A percentile compares a stretch with the other conserved stretches of the same genome.
Conservation (phyloP, 306 rosid genomes). For the Cicer arietinum region DNA sequence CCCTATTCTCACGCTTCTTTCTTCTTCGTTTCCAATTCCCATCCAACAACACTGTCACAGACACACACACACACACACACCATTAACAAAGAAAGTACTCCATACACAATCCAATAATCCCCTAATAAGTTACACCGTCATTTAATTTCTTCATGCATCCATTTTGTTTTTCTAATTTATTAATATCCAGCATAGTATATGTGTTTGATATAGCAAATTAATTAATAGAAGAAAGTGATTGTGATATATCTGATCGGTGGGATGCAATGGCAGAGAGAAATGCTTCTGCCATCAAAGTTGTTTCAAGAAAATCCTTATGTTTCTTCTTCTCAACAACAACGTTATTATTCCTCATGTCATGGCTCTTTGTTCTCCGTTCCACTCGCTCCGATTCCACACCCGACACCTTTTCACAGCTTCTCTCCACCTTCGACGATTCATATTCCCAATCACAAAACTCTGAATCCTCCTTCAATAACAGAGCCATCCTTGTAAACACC, state of each 20-base stretch:
- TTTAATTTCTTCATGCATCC: neutral
- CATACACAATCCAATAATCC: no score
- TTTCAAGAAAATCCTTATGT: conserved; percentile 59
- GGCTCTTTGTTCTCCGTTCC: conserved; percentile 65
- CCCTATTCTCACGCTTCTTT: conserved; percentile 46
- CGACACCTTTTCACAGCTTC: conserved; percentile 41
- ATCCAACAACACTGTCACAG: neutral
- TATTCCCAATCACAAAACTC: conserved; percentile 33
- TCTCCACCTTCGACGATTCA: conserved; percentile 36
- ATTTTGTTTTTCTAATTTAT: neutral
- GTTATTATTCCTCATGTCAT: conserved; percentile 60
- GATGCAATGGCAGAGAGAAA: conserved; percentile 60
- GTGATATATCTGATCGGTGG: neutral
- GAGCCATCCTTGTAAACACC: conserved; percentile 53
- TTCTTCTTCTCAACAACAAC: conserved; percentile 59
- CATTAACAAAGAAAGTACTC: no score
- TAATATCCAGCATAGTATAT: neutral
- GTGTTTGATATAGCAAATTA: neutral
- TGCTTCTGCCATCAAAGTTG: conserved; percentile 43
- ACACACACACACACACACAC: neutral
- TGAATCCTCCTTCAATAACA: conserved; percentile 46
- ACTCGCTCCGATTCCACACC: conserved; percentile 46
- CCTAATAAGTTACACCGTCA: neutral
- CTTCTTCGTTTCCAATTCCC: conserved; percentile 16
- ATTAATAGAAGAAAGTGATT: no score